Evolutionary conservation across 2,329 filamentous ascomycete species (phyloP), one percentile per base, ranked within the genome.

Genomic region (Fusarium torreyae): DNA sequence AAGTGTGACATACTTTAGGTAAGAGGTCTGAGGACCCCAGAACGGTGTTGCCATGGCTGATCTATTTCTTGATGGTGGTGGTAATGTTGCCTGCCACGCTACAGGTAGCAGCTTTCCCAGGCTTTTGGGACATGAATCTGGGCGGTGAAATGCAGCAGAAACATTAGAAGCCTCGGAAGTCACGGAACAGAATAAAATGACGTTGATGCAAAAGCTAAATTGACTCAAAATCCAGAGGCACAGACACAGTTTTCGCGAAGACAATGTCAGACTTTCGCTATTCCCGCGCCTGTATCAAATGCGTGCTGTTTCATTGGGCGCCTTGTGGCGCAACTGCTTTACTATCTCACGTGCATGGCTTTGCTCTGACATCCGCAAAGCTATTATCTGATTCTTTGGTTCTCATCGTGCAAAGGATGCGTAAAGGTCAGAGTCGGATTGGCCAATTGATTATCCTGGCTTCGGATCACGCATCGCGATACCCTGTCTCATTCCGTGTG

Each of bases 1-100:
- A 3, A 0, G 2, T 4, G 18, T 2, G 2, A 70, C 73, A 5
- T 62, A 78, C 77, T 78, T 78, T 0, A 78, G 14, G 57, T 78
- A 77, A 0, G 76, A 78, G 44, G 77, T 78, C 68, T 75, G 74
- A 4, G 68, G 52, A 40, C 76, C 76, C 76, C 76, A 78, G 24
- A 77, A 77, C 1, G 74, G 73, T 22, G 63, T 22, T 22, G 24
- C 28, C 66, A 69, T 69, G 36, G n/a, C 9, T 17, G n/a, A 22
- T 6, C 15, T n/a, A 7, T 6, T 18, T 20, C 3, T 2, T 1
- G 6, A 15, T 20, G 5, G 6, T n/a, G 43, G 15, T 20, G 6
- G 4, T 15, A 39, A 15, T 52, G 20, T 57, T 44, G 24, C 5
- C 34, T 20, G 36, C 3, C 17, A 6, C 17, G 17, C 5, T n/a